Conservation (phyloP, 1,284 basidiomycete species). For the Leccinum pachyderme region DNA sequence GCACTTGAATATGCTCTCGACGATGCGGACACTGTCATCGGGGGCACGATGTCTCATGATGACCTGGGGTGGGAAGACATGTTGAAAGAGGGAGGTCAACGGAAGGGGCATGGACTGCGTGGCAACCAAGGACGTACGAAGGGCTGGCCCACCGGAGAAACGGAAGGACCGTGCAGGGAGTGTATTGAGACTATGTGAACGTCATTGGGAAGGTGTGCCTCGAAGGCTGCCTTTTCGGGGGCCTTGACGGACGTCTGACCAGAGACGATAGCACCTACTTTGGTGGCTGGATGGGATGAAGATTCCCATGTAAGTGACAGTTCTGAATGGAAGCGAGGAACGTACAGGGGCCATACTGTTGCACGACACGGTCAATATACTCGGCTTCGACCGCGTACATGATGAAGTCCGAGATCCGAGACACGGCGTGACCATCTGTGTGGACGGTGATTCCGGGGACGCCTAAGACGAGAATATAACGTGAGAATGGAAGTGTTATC, state of each 20-base stretch:
- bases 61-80: conserved; percentile 52
- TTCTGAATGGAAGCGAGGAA: conserved; percentile 6
- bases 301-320: neutral
- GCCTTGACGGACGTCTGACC: conserved; percentile 98
- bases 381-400: conserved; percentile 96
- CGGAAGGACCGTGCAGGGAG: conserved; percentile 92
- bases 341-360: conserved; percentile 88
- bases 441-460: conserved; percentile 64
- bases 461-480: conserved; percentile 29
- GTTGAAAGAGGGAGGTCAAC: neutral
- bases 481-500: conserved; percentile 4
- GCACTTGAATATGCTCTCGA: conserved; percentile 83
- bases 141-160: conserved; percentile 90
- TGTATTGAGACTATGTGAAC: conserved; percentile 91
- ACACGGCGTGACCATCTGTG: conserved; percentile 80
- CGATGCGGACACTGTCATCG: conserved; percentile 69
- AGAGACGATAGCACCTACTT: conserved; percentile 88
- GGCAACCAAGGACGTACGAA: conserved; percentile 53
- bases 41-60: conserved; percentile 87
- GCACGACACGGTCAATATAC: conserved; percentile 81
- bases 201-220: conserved; percentile 83
- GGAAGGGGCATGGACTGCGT: neutral
- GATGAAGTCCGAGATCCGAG: conserved; percentile 84
- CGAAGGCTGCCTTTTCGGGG: conserved; percentile 90
- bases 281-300: conserved; percentile 66